These are phyloP conservation scores for Debaryomyces singareniensis DNA, from an alignment of 1,139 yeast species.

Conservation along the genomic window DNA sequence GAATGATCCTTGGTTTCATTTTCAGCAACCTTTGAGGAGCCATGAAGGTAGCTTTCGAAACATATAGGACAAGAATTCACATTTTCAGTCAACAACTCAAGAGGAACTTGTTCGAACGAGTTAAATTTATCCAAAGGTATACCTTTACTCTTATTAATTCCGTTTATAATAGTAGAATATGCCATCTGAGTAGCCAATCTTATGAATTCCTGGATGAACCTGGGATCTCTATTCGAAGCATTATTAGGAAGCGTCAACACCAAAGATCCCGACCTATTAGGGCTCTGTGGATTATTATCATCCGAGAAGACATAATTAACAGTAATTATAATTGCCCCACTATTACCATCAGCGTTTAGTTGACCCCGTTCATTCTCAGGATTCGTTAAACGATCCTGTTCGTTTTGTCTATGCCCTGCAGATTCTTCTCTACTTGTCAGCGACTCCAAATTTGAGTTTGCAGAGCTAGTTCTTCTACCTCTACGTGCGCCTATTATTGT, in stretches of 20 bases:
- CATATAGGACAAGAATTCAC: constrained; percentile 58
- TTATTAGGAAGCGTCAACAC: constrained; percentile 61
- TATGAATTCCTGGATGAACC: constrained; percentile 50
- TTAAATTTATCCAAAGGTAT: constrained; percentile 48
- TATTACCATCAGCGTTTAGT: constrained; percentile 1
- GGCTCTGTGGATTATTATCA: constrained; percentile 32
- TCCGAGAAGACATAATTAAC: constrained; percentile 42
- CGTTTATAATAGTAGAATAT: constrained; percentile 50
- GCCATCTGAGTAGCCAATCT: constrained; percentile 68
- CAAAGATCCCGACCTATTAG: constrained; percentile 48
- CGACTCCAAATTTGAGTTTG: constrained; percentile 1
- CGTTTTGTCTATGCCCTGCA: constrained; percentile 1
- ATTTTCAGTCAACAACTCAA: constrained; percentile 21
- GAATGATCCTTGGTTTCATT: constrained; percentile 12
- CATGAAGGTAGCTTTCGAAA: constrained; percentile 55
- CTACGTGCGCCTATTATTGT: constrained; percentile 7
- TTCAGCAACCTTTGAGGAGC: constrained; percentile 10
- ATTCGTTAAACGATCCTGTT: constrained; percentile 1
- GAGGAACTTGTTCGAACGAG: constrained; percentile 31
- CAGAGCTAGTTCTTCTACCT: constrained; percentile 1
- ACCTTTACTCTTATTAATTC: constrained; percentile 39
- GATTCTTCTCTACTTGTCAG: constrained; percentile 1
- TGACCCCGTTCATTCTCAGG: constrained; percentile 3
- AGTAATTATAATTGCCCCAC: constrained; percentile 33
- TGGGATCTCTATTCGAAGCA: constrained; percentile 48